Percentiles rank a stretch among this genome's conserved stretches.
phyloP scores from a whole-genome alignment of 208 protist species.

The Leishmania aethiopica region DNA sequence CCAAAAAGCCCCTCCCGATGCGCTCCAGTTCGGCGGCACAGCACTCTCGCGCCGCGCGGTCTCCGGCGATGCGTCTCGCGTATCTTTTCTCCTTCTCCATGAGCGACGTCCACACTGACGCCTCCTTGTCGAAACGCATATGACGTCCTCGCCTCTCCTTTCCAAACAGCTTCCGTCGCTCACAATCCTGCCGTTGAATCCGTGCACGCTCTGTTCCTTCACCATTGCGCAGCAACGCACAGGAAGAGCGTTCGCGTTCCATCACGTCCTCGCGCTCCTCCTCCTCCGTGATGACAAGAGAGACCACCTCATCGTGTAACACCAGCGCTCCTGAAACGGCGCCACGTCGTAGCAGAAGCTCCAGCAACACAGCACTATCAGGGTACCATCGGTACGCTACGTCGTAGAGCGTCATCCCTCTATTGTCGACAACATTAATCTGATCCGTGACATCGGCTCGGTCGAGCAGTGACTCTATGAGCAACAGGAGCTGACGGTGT shows the following conservation, averaged over 20 bases:
- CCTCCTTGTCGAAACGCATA: not conserved
- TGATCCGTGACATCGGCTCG: slow-evolving; percentile 16
- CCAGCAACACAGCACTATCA: slow-evolving; percentile 28
- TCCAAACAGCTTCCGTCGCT: slow-evolving; percentile 13
- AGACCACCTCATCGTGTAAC: slow-evolving; percentile 10
- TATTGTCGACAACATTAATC: slow-evolving; percentile 36
- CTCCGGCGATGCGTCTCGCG: not conserved
- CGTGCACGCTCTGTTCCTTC: not conserved
- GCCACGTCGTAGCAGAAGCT: slow-evolving; percentile 40
- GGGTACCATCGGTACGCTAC: slow-evolving; percentile 27
- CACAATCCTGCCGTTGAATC: slow-evolving; percentile 1
- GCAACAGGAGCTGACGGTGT: slow-evolving; percentile 25
- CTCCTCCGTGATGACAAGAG: slow-evolving; percentile 19
- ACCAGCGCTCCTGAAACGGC: slow-evolving; percentile 29
- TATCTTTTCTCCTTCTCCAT: not conserved
- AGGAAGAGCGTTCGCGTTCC: not conserved
- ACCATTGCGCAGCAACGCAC: not conserved
- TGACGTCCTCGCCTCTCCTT: slow-evolving; percentile 23
- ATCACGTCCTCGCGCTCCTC: slow-evolving; percentile 9
- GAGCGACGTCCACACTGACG: not conserved
- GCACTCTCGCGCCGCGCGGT: slow-evolving; percentile 7
- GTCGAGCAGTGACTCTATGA: slow-evolving; percentile 44
- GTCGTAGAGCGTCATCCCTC: slow-evolving; percentile 50
- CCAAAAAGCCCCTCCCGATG: slow-evolving; percentile 23
- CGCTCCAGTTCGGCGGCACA: slow-evolving; percentile 21